Conservation (phyloP, 768 basidiomycete species). For the Suillus sp. region DNA sequence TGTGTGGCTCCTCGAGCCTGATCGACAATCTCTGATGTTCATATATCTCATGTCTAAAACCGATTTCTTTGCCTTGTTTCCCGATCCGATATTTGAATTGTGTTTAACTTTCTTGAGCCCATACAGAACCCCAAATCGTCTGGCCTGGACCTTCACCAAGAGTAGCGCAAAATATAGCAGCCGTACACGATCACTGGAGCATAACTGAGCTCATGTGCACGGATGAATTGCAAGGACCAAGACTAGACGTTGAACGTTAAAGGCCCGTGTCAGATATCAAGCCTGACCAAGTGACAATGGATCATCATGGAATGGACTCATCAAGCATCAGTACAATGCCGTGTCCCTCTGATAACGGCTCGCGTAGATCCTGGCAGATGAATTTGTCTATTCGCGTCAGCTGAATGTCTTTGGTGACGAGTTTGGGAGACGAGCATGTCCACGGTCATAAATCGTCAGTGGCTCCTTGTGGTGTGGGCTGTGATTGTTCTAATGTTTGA, state of each 20-base stretch:
- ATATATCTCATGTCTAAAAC: no score
- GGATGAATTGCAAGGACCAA: no score
- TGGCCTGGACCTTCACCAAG: not conserved
- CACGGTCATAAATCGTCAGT: not conserved
- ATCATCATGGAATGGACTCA: not conserved
- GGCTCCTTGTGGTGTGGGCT: not conserved
- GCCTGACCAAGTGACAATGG: not conserved
- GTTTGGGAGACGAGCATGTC: not conserved
- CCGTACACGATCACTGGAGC: not conserved
- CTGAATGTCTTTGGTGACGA: not conserved
- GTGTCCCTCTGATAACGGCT: not conserved
- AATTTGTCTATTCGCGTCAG: not conserved
- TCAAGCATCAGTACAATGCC: no score
- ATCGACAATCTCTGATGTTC: not conserved
- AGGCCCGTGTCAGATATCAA: no score
- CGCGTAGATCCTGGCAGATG: not conserved
- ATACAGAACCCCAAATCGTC: not conserved
- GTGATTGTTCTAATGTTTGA: not conserved
- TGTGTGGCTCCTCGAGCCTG: no score
- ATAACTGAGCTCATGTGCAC: no score
- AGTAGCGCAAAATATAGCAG: not conserved
- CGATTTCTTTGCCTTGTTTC: not conserved
- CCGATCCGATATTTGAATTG: not conserved
- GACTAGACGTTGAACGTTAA: no score
- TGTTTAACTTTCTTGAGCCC: not conserved